Base-by-base conservation (phyloP, 495 filamentous ascomycete species). In the Daldinia caldariorum region DNA sequence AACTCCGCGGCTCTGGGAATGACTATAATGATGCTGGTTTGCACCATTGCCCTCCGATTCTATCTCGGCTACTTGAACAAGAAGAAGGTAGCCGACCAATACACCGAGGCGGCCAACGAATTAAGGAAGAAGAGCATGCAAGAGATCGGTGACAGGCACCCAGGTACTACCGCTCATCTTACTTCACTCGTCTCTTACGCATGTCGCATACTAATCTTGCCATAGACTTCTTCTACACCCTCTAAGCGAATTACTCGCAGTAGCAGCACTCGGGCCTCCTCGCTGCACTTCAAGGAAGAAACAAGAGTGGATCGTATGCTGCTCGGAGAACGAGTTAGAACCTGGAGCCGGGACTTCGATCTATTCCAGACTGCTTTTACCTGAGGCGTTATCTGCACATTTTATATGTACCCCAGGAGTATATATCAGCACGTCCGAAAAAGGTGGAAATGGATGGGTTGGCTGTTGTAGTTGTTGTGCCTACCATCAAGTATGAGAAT, bases 121-220 rank as follows among this genome's bases (percentile, higher is more conserved):
- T 20, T 63, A 38, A 54, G 66, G 26, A 29, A 43, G 9, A 70
- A 70, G 62, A 70, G 62, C 45, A 60, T 73, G 2, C 66, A 73
- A 32, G 70, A 73, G 31, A 20, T 73, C 39, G 70, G 70, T 35
- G 70, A 73, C 47, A 53, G 70, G 10, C 70, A 73, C 16, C 70
- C 70, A 12, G 70, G 70, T 72, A 69, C 0, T 61, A 62, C 39
- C 6, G 16, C 22, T 29, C 3, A 13, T 38, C 13, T 56, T 16
- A 0, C 38, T 2, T 53, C 32, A 8, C 50, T n/a, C 8, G 3
- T 26, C 6, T n/a, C 6, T 35, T 35, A 10, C 50, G n/a, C n/a
- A 53, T 32, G 5, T 12, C 20, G 37, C 31, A 37, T 18, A 41
- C 51, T 22, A 1, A 10, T 32, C 1, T 10, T 37, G n/a, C 10